These are phyloP conservation scores for Dendrocalamus latiflorus DNA, from an alignment of 202 grass and related monocot species.

Conservation along the genomic window DNA sequence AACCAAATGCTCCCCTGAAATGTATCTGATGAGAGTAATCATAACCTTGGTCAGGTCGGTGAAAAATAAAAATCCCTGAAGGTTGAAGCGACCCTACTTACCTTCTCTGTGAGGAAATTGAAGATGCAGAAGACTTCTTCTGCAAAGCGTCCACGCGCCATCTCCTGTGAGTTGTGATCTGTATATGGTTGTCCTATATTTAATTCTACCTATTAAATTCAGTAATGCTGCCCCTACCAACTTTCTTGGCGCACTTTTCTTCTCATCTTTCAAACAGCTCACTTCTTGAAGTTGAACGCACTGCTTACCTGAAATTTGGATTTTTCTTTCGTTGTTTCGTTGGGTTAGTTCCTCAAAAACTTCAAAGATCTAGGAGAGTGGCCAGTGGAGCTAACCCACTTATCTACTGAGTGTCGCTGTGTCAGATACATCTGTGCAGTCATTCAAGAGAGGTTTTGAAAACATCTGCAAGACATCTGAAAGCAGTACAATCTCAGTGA, in stretches of 20 bases:
- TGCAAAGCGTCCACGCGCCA: neutral
- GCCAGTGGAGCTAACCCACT: neutral
- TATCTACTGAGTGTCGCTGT: neutral
- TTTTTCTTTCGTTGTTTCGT: neutral
- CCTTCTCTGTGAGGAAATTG: constrained; percentile 4
- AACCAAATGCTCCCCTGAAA: constrained; percentile 20
- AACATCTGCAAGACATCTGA: neutral
- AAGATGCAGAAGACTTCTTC: neutral
- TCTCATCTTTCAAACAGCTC: neutral
- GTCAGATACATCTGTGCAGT: neutral
- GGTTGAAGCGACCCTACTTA: neutral
- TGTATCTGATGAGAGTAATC: neutral
- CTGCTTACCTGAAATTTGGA: neutral
- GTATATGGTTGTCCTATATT: neutral
- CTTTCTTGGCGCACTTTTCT: neutral
- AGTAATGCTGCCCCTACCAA: constrained; percentile 6
- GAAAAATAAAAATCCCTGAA: neutral
- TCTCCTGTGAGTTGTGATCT: constrained; percentile 7
- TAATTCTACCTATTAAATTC: constrained; percentile 3
- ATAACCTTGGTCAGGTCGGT: neutral
- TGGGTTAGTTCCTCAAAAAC: neutral
- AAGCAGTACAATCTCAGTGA: neutral
- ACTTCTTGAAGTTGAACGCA: neutral
- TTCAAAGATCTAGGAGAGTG: neutral
- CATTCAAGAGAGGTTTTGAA: neutral